Evolutionary conservation across 371 early-diverging fungal genomes (phyloP), one percentile per base, ranked within the genome.

Genomic region (Umbelopsis sp.): DNA sequence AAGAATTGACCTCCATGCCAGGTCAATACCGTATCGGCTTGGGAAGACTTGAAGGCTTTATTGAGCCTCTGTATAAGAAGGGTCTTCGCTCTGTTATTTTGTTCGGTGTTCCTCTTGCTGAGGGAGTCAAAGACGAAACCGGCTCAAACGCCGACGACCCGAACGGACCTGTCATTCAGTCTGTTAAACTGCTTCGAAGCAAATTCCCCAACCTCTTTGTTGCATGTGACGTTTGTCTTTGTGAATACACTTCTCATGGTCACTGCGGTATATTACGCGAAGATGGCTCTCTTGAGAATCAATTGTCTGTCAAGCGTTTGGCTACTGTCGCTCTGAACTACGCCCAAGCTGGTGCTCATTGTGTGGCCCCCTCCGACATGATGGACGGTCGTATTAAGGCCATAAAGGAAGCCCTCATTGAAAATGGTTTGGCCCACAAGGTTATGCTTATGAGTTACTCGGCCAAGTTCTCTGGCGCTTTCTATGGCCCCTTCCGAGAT

Each of bases 401-500:
- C 6, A 97, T 99, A 76, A 98, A 98, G 83, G 78, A 90, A 67
- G 86, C 85, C 0, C 80, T 98, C 50, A 80, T 90, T 37, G 84
- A 82, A 22, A 87, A 89, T 63, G 94, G 94, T 0, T 72, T 93
- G 24, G 89, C 89, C 9, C 89, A 91, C 78, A 87, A 90, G 72
- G 92, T 91, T 38, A 83, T 93, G 71, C 88, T 98, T 63, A 97
- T 98, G 93, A 88, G 92, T 16, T 98, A 98, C 76, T 90, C 94
- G 66, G 97, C 97, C 50, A 98, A 98, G 77, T 98, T 95, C 75
- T 94, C 99, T 51, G 92, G 93, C 37, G 86, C 86, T 4, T 96
- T 97, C 76, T 98, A 98, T 75, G 99, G 99, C 0, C 99, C 99
- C 0, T 98, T 98, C 89, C 88, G 98, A 72, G 97, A 97, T 70